Evolutionary conservation across 495 filamentous ascomycete genomes (phyloP).

Genomic region (Rusavskia elegans): DNA sequence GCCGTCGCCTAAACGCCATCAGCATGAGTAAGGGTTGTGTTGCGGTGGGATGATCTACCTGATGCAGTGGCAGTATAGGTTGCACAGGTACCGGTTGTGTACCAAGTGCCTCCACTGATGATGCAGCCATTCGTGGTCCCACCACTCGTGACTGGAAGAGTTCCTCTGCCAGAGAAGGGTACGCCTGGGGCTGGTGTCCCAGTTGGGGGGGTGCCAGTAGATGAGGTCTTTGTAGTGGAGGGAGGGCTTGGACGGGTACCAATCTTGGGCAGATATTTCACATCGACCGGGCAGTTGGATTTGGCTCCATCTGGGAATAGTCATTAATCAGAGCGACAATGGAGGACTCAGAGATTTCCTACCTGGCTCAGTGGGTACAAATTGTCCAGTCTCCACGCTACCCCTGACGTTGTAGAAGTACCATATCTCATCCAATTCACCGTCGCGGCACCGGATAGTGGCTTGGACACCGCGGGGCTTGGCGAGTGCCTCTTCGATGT

Average conservation of each 20-base stretch:
- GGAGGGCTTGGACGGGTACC: conserved; percentile 6
- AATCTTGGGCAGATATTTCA: conserved; percentile 55
- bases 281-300: conserved; percentile 46
- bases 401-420: conserved; percentile 74
- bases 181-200: conserved; percentile 21
- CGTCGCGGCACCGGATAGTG: conserved; percentile 46
- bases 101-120: conserved; percentile 57
- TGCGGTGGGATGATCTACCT: conserved; percentile 17
- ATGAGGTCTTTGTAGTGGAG: conserved; percentile 19
- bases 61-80: conserved; percentile 41
- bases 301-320: conserved; percentile 35
- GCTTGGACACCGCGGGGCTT: conserved; percentile 47
- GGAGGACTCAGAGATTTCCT: background rate
- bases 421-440: conserved; percentile 62
- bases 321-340: background rate
- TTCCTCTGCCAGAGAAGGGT: conserved; percentile 40
- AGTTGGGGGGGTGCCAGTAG: conserved; percentile 19
- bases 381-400: conserved; percentile 57
- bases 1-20: conserved; percentile 22
- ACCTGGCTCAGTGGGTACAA: conserved; percentile 48
- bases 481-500: conserved; percentile 50
- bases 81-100: conserved; percentile 50
- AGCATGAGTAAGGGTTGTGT: background rate
- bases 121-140: conserved; percentile 46
- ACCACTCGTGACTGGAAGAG: conserved; percentile 37